These are phyloP conservation scores for Stenogyne calaminthoides DNA, from an alignment of 305 asterid genomes.

Conservation along the genomic window DNA sequence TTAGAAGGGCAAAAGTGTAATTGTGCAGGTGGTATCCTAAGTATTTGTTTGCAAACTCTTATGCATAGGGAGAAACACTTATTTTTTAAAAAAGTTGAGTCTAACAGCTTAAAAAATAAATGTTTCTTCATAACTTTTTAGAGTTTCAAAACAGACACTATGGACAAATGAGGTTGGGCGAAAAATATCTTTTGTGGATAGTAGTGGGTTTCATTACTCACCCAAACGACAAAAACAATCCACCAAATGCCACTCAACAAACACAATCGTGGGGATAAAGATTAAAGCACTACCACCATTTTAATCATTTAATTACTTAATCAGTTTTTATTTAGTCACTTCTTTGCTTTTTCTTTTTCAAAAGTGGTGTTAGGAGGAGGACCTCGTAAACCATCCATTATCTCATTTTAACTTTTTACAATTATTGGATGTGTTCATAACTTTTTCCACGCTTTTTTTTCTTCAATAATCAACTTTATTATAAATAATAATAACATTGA, in stretches of 20 bases:
- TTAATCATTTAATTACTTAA: background rate
- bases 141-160: no score
- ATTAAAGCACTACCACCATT: slow-evolving; percentile 49
- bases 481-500: background rate
- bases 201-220: slow-evolving; percentile 58
- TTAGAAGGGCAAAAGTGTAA: slow-evolving; percentile 20
- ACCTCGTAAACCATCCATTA: slow-evolving; percentile 30
- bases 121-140: no score
- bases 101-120: no score
- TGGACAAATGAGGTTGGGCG: slow-evolving; percentile 47
- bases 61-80: no score
- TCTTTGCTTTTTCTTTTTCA: slow-evolving; percentile 21
- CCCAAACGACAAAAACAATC: slow-evolving; percentile 64
- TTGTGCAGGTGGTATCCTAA: background rate
- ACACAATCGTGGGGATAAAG: slow-evolving; percentile 63
- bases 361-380: slow-evolving; percentile 40
- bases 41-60: no score
- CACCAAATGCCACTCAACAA: slow-evolving; percentile 67
- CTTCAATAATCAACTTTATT: slow-evolving; percentile 18
- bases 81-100: no score
- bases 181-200: slow-evolving; percentile 46
- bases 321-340: slow-evolving; percentile 13
- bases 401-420: slow-evolving; percentile 19
- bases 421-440: slow-evolving; percentile 27
- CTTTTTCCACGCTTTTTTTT: slow-evolving; percentile 1